Evolutionary conservation across 2,329 filamentous ascomycete species (phyloP).

Genomic region (Coleophoma cylindrospora): DNA sequence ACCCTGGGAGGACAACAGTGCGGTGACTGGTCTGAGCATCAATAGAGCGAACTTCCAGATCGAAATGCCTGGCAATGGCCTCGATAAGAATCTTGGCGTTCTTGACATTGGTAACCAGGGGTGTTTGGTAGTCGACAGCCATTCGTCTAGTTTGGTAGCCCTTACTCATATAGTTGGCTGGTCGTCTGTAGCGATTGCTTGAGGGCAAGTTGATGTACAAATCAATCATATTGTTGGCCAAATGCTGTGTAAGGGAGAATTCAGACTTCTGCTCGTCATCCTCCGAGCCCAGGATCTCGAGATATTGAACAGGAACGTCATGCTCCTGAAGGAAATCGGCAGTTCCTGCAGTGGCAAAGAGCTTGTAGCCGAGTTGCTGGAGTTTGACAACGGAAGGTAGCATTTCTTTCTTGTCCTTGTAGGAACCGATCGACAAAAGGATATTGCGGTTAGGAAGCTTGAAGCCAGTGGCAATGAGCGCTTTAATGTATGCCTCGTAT

Average conservation of each 20-base stretch:
- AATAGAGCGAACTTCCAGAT: constrained; percentile 74
- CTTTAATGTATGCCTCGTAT: constrained; percentile 97
- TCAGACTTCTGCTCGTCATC: constrained; percentile 80
- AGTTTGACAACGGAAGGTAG: constrained; percentile 87
- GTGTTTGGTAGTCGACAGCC: constrained; percentile 93
- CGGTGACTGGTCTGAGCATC: constrained; percentile 91
- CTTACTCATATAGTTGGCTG: constrained; percentile 97
- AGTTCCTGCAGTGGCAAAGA: constrained; percentile 94
- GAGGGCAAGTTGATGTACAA: constrained; percentile 99
- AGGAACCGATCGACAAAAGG: constrained; percentile 89
- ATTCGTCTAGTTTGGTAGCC: constrained; percentile 95
- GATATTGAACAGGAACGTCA: constrained; percentile 84
- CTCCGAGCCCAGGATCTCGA: constrained; percentile 76
- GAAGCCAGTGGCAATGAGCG: constrained; percentile 91
- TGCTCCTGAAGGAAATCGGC: constrained; percentile 95
- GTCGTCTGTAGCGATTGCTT: constrained; percentile 92
- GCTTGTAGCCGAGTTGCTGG: constrained; percentile 85
- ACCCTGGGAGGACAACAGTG: constrained; percentile 66
- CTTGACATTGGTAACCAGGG: constrained; percentile 97
- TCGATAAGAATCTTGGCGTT: constrained; percentile 97
- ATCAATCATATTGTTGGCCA: constrained; percentile 97
- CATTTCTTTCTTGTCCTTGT: constrained; percentile 98
- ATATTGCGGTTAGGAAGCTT: constrained; percentile 94
- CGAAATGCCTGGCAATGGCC: constrained; percentile 84
- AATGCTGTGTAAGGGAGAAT: constrained; percentile 93